Conservation (phyloP, 805 yeast genomes). For the Lipomyces kockii region DNA sequence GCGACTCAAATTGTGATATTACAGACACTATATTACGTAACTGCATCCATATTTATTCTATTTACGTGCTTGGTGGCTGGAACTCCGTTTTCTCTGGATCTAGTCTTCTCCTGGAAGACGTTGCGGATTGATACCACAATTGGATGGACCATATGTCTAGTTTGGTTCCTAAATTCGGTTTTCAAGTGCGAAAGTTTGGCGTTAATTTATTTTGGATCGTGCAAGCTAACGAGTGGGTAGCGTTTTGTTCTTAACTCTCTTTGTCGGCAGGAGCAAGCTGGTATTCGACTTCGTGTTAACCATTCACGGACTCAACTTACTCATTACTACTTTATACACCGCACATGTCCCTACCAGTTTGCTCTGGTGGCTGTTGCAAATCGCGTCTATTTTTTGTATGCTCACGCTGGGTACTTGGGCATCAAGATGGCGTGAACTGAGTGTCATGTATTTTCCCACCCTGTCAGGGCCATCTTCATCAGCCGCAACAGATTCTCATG, state of each 20-base stretch:
- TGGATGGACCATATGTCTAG: slow-evolving; percentile 71
- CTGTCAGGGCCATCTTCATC: not conserved
- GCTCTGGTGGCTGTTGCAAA: slow-evolving; percentile 85
- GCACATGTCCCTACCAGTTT: slow-evolving; percentile 69
- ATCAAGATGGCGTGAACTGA: slow-evolving; percentile 87
- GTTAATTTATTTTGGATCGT: not conserved
- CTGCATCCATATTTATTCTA: slow-evolving; percentile 70
- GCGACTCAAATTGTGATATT: slow-evolving; percentile 74
- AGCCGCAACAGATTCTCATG: not conserved
- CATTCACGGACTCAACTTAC: slow-evolving; percentile 76
- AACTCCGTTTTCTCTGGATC: slow-evolving; percentile 62
- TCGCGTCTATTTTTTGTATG: slow-evolving; percentile 66
- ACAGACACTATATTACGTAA: slow-evolving; percentile 76
- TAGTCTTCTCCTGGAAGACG: slow-evolving; percentile 82
- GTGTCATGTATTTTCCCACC: slow-evolving; percentile 75
- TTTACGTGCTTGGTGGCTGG: slow-evolving; percentile 73
- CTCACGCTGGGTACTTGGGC: slow-evolving; percentile 86
- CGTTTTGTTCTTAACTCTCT: slow-evolving; percentile 79
- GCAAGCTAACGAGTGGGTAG: slow-evolving; percentile 46
- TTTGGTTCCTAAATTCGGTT: slow-evolving; percentile 85
- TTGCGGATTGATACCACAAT: slow-evolving; percentile 75
- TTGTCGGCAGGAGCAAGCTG: slow-evolving; percentile 89
- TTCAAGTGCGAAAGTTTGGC: slow-evolving; percentile 44
- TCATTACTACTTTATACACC: slow-evolving; percentile 69
- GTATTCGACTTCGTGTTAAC: slow-evolving; percentile 98